phyloP scores from a whole-genome alignment of 208 protist genomes.

The Trypanosoma brucei region DNA sequence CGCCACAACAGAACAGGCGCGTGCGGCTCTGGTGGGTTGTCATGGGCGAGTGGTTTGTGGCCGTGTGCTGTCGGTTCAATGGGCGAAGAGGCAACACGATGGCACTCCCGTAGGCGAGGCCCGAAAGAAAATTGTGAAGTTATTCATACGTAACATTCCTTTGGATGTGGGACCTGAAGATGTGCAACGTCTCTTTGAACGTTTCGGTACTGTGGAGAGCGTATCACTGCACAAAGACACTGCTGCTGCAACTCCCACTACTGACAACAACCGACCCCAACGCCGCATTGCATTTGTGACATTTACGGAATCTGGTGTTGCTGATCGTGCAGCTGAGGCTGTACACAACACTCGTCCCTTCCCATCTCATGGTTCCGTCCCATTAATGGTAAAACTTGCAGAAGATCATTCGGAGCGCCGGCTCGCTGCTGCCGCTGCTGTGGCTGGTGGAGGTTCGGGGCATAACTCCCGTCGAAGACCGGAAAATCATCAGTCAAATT shows the following conservation, averaged over 20 bases:
- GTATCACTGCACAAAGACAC: constrained; percentile 74
- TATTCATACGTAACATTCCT: constrained; percentile 85
- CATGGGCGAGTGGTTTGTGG: constrained; percentile 41
- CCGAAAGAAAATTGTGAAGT: constrained; percentile 61
- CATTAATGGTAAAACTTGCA: constrained; percentile 76
- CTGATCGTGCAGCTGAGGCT: constrained; percentile 44
- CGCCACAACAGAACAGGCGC: constrained; percentile 54
- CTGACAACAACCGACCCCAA: not conserved
- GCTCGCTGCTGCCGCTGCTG: not conserved
- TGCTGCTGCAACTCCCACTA: constrained; percentile 19
- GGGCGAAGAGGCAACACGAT: constrained; percentile 80
- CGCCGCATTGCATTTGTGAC: constrained; percentile 54
- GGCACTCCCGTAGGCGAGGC: constrained; percentile 61
- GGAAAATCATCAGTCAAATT: not conserved
- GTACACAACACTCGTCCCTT: constrained; percentile 75
- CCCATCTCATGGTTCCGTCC: constrained; percentile 36
- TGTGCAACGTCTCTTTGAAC: constrained; percentile 39
- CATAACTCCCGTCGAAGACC: not conserved
- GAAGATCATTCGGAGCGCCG: constrained; percentile 45
- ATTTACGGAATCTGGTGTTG: constrained; percentile 38
- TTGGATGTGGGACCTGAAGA: constrained; percentile 38
- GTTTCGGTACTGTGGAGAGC: constrained; percentile 49
- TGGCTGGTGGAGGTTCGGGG: not conserved
- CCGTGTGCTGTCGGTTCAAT: constrained; percentile 67
- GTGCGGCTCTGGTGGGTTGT: constrained; percentile 40